Base-by-base conservation (phyloP, 768 basidiomycete species). In the Butyriboletus loyo region DNA sequence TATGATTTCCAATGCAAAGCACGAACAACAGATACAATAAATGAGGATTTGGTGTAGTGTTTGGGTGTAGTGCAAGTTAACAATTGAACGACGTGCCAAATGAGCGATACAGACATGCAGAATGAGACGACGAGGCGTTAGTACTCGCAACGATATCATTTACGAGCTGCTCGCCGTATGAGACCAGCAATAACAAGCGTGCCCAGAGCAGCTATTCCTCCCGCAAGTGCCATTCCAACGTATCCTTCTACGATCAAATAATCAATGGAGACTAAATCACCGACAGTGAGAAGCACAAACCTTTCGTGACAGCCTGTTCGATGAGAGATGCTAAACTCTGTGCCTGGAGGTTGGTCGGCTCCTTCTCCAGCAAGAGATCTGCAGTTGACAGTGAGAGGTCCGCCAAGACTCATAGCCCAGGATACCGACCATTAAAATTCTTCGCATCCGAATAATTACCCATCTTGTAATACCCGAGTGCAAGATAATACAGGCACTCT, bases 401-500 rank as follows among this genome's bases (percentile, higher is more conserved):
- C 22, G 30, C 14, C 37, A 32, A 49, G 13, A 27, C n/a, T 45
- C 24, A 31, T 22, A 28, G n/a, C 14, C 24, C 19, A 31, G 14
- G 15, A 34, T 5, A 67, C 88, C 54, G 44, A 97, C 96, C 85
- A 68, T 98, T 98, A 70, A 97, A 99, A 55, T 81, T 86, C 71
- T 81, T 87, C 2, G 95, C 92, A 64, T 98, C 91, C 19, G 89
- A 88, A 67, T 87, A 98, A 67, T 98, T 94, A 11, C 86, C 85
- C 82, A 98, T 87, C 78, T 98, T 98, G 73, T 92, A 98, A 70
- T 98, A 86, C 1, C 97, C 97, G 14, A 98, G 77, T 4, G 94
- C 92, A 24, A 99, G 84, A 73, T 98, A 99, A 66, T 98, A 99
- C 32, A 98, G 73, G 62, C 96, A 98, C 72, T 98, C 97, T 73